Conservation (phyloP, 2,329 filamentous ascomycete species). For the Lachnellula arida region DNA sequence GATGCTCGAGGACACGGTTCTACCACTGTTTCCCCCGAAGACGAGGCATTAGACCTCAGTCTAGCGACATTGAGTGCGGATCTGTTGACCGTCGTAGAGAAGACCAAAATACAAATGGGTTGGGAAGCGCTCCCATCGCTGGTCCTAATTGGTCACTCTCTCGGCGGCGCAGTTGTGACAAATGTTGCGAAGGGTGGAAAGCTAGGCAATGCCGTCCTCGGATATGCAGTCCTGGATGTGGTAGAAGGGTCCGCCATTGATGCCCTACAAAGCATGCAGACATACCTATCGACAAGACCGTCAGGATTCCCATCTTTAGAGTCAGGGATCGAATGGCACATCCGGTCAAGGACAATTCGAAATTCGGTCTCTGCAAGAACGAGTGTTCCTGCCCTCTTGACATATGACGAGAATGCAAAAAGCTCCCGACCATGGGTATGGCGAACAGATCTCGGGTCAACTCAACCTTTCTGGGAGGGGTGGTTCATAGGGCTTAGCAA, state of each 20-base stretch:
- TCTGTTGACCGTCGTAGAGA: constrained; percentile 62
- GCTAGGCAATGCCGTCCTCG: constrained; percentile 66
- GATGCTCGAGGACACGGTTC: constrained; percentile 86
- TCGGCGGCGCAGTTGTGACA: constrained; percentile 88
- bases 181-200: constrained; percentile 67
- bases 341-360: constrained; percentile 79
- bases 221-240: constrained; percentile 88
- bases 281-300: constrained; percentile 79
- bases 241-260: constrained; percentile 96
- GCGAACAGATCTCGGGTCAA: constrained; percentile 78
- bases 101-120: constrained; percentile 61
- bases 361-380: constrained; percentile 78
- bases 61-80: constrained; percentile 71
- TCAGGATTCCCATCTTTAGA: constrained; percentile 70
- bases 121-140: constrained; percentile 72
- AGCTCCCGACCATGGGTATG: constrained; percentile 58
- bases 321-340: constrained; percentile 89
- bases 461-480: constrained; percentile 87
- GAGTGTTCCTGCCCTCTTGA: constrained; percentile 78
- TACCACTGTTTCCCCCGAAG: constrained; percentile 45
- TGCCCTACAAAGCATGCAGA: constrained; percentile 89
- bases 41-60: constrained; percentile 57
- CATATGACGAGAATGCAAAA: constrained; percentile 38
- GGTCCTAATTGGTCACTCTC: constrained; percentile 83
- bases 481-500: constrained; percentile 88